Conservation (phyloP, 2,329 filamentous ascomycete genomes). For the Lachnellula occidentalis region DNA sequence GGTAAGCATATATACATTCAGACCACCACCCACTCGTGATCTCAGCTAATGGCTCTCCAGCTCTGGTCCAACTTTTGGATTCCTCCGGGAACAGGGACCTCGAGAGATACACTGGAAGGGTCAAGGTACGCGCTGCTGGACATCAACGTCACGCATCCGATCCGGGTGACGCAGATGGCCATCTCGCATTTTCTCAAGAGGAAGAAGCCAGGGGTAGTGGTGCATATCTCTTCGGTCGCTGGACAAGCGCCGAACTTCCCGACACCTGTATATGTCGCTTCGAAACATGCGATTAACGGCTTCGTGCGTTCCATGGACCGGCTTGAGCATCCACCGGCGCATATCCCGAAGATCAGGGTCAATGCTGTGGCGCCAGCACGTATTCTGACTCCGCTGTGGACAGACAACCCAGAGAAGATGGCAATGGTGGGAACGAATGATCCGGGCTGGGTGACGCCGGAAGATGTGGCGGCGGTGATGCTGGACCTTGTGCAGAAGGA, state of each 20-base stretch:
- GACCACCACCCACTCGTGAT: not conserved
- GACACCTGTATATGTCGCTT: slow-evolving; percentile 42
- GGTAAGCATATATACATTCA: slow-evolving; percentile 7
- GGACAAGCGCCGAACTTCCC: slow-evolving; percentile 35
- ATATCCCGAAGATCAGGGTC: slow-evolving; percentile 34
- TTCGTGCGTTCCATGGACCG: slow-evolving; percentile 38
- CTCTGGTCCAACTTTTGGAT: slow-evolving; percentile 45
- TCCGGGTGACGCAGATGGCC: slow-evolving; percentile 45
- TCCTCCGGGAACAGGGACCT: slow-evolving; percentile 38
- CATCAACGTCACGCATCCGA: slow-evolving; percentile 48
- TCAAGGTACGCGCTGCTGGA: slow-evolving; percentile 41
- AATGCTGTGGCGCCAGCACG: slow-evolving; percentile 40
- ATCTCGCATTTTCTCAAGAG: slow-evolving; percentile 41
- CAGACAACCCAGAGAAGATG: slow-evolving; percentile 40
- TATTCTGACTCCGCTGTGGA: slow-evolving; percentile 40
- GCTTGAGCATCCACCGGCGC: slow-evolving; percentile 30
- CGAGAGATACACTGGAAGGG: slow-evolving; percentile 35
- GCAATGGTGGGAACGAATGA: slow-evolving; percentile 30
- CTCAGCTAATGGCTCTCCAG: slow-evolving; percentile 23
- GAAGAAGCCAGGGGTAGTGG: slow-evolving; percentile 29
- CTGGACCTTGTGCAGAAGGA: slow-evolving; percentile 34
- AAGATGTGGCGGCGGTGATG: slow-evolving; percentile 42
- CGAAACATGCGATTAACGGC: slow-evolving; percentile 44
- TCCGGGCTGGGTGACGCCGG: slow-evolving; percentile 35
- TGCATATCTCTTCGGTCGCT: slow-evolving; percentile 45